These are phyloP conservation scores for Lizanozyma gosingica DNA, from an alignment of 1,139 yeast genomes.

Conservation along the genomic window DNA sequence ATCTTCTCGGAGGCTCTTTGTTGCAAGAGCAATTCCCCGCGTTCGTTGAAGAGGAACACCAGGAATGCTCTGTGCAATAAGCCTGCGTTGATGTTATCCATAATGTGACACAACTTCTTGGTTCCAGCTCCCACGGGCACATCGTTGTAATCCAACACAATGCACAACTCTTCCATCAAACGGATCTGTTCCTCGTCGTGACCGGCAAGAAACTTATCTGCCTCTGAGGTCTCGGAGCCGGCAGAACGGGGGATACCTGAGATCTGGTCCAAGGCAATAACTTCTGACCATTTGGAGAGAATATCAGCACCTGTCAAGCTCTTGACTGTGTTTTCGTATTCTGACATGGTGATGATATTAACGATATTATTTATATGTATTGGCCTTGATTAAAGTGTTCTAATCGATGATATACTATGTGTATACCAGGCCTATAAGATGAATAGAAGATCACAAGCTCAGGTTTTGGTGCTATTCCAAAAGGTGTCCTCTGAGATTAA, in stretches of 20 bases:
- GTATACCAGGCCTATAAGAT: too few species aligned
- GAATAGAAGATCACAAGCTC: too few species aligned
- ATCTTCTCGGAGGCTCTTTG: slow-evolving; percentile 95
- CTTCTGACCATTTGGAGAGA: slow-evolving; percentile 52
- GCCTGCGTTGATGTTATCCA: slow-evolving; percentile 80
- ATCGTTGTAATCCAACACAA: slow-evolving; percentile 84
- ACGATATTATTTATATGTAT: too few species aligned
- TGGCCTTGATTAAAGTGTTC: too few species aligned
- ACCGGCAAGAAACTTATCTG: slow-evolving; percentile 51
- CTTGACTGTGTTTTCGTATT: slow-evolving; percentile 46
- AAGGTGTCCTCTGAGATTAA: too few species aligned
- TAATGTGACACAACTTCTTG: slow-evolving; percentile 84
- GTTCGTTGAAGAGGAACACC: slow-evolving; percentile 77
- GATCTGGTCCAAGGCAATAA: slow-evolving; percentile 42
- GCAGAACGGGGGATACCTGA: slow-evolving; percentile 38
- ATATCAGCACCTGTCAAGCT: slow-evolving; percentile 41
- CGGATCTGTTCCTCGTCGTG: slow-evolving; percentile 91
- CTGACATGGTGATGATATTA: neutral
- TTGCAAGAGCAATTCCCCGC: slow-evolving; percentile 72
- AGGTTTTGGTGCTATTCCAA: too few species aligned
- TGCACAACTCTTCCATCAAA: slow-evolving; percentile 94
- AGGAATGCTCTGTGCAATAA: slow-evolving; percentile 92
- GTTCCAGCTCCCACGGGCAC: slow-evolving; percentile 88
- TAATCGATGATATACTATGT: too few species aligned
- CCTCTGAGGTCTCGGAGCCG: slow-evolving; percentile 15